Conservation (phyloP, 2,329 filamentous ascomycete genomes). For the Trichoderma pleuroti region DNA sequence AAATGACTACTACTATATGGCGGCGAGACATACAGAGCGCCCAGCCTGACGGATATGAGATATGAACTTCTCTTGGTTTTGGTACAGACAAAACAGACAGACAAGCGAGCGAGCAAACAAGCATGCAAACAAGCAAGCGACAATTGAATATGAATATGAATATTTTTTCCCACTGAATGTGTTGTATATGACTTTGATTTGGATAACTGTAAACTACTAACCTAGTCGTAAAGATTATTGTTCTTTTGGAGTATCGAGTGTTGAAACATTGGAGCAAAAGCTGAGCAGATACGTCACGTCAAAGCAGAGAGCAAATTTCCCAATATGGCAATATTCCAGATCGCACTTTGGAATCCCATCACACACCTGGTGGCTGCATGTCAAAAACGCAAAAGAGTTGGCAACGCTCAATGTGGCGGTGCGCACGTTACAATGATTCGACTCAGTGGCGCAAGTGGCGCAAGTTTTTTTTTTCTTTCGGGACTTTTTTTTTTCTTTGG, state of each 20-base stretch:
- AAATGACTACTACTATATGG: background rate
- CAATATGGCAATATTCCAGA: background rate
- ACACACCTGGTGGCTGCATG: background rate
- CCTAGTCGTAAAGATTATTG: background rate
- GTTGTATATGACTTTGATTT: background rate
- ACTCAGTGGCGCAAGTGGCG: background rate
- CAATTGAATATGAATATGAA: background rate
- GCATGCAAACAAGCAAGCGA: background rate
- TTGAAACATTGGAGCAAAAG: background rate
- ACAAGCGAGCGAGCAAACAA: background rate
- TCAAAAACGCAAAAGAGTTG: background rate
- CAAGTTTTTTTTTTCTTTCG: background rate
- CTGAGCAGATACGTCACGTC: background rate
- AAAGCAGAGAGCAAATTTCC: background rate
- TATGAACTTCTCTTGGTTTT: background rate
- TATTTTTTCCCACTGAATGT: background rate
- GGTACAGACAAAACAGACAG: background rate
- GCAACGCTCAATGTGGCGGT: background rate
- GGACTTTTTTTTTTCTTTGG: background rate
- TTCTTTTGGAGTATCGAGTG: background rate
- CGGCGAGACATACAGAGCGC: background rate
- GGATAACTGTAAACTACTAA: background rate
- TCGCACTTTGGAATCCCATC: background rate
- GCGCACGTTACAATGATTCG: background rate
- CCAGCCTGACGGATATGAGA: slow-evolving; percentile 3